Evolutionary conservation across 805 yeast genomes (phyloP).

Genomic region (Starmera quercuum): DNA sequence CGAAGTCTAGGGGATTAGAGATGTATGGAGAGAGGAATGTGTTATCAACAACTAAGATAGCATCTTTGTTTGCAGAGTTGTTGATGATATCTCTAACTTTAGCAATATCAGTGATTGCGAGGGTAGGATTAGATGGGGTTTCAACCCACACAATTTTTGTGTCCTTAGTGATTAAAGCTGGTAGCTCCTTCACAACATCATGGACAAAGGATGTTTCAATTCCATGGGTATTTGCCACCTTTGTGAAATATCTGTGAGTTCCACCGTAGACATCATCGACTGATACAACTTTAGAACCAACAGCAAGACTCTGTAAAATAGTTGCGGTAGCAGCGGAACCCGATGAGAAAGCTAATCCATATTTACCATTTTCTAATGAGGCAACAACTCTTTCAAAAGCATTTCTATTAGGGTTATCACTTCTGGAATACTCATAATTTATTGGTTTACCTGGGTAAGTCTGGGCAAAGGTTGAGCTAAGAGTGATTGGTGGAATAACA

Average conservation of each 20-base stretch:
- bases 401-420: conserved; percentile 81
- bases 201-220: conserved; percentile 61
- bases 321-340: conserved; percentile 83
- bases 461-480: conserved; percentile 83
- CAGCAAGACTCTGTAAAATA: conserved; percentile 63
- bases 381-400: conserved; percentile 76
- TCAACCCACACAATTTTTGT: conserved; percentile 83
- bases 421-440: conserved; percentile 74
- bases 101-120: conserved; percentile 67
- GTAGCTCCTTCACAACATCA: conserved; percentile 53
- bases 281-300: conserved; percentile 66
- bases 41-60: conserved; percentile 74
- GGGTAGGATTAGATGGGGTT: conserved; percentile 84
- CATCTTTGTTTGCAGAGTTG: conserved; percentile 39
- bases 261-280: conserved; percentile 90
- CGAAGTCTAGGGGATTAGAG: conserved; percentile 74
- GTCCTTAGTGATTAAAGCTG: conserved; percentile 44
- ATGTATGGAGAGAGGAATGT: conserved; percentile 84
- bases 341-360: conserved; percentile 74
- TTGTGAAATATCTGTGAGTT: conserved; percentile 83
- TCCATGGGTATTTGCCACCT: conserved; percentile 77
- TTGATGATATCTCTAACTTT: conserved; percentile 51
- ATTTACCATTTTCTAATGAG: conserved; percentile 65
- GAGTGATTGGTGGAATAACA: conserved; percentile 76
- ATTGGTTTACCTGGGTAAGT: conserved; percentile 68